phyloP scores from a whole-genome alignment of 1,284 basidiomycete genomes.

The Stereum hirsutum region DNA sequence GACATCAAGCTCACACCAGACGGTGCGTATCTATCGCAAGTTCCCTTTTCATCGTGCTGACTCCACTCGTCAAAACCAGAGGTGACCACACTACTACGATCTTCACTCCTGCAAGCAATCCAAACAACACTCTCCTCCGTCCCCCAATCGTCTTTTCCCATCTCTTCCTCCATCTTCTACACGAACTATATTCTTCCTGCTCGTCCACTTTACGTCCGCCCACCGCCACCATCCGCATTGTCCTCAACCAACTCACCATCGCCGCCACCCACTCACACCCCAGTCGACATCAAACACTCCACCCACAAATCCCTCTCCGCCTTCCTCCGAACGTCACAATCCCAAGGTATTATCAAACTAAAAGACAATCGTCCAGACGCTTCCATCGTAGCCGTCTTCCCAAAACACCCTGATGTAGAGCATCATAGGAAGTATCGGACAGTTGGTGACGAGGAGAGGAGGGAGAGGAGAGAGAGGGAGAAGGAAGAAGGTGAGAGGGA shows the following conservation, averaged over 20 bases:
- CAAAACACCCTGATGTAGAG: slow-evolving; percentile 47
- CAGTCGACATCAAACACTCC: slow-evolving; percentile 55
- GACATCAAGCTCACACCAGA: slow-evolving; percentile 9
- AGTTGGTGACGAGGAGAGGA: slow-evolving; percentile 51
- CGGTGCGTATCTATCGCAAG: slow-evolving; percentile 7
- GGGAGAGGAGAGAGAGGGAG: slow-evolving; percentile 31
- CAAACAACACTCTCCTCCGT: slow-evolving; percentile 35
- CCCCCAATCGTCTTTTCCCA: slow-evolving; percentile 54
- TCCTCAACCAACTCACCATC: neutral
- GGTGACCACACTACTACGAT: slow-evolving; percentile 57
- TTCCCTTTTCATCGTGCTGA: slow-evolving; percentile 1
- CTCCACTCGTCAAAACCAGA: slow-evolving; percentile 29
- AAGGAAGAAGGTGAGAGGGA: slow-evolving; percentile 31
- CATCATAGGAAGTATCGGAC: slow-evolving; percentile 47
- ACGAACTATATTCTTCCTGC: slow-evolving; percentile 69
- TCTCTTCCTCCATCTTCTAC: slow-evolving; percentile 71
- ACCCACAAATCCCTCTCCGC: slow-evolving; percentile 72
- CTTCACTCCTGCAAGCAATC: slow-evolving; percentile 65
- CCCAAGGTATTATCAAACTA: slow-evolving; percentile 59
- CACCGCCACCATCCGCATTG: neutral
- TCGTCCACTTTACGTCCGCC: slow-evolving; percentile 29
- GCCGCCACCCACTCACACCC: slow-evolving; percentile 19
- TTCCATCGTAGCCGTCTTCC: slow-evolving; percentile 53
- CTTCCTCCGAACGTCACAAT: slow-evolving; percentile 71
- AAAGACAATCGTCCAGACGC: slow-evolving; percentile 68